phyloP scores from a whole-genome alignment of 1,284 basidiomycete species.

The Irpex lacteus region DNA sequence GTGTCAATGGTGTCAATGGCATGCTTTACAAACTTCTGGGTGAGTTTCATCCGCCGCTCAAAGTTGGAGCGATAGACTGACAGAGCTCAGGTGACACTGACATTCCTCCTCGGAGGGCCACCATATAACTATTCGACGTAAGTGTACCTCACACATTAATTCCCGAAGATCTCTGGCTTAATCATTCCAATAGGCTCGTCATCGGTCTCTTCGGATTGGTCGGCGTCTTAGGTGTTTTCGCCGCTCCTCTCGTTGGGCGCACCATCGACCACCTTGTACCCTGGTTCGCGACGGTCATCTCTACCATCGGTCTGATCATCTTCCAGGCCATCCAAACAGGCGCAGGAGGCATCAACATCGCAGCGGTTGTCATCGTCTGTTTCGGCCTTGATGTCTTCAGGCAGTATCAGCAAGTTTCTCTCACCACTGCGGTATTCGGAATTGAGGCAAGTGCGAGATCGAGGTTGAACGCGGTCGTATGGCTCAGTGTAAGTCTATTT shows the following conservation, averaged over 20 bases:
- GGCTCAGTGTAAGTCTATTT: slow-evolving; percentile 36
- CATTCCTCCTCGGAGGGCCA: slow-evolving; percentile 47
- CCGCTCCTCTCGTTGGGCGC: slow-evolving; percentile 48
- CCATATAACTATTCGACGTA: slow-evolving; percentile 46
- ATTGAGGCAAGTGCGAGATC: slow-evolving; percentile 38
- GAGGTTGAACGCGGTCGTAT: slow-evolving; percentile 48
- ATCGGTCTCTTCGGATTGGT: slow-evolving; percentile 57
- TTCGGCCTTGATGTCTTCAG: slow-evolving; percentile 46
- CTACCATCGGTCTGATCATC: slow-evolving; percentile 31
- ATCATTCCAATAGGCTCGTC: slow-evolving; percentile 29
- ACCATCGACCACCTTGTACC: slow-evolving; percentile 48
- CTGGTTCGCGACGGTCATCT: slow-evolving; percentile 45
- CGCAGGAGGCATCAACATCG: slow-evolving; percentile 43
- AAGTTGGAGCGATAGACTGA: background rate
- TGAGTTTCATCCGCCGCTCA: slow-evolving; percentile 12
- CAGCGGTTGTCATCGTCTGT: slow-evolving; percentile 42
- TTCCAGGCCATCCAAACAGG: slow-evolving; percentile 41
- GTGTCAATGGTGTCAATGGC: slow-evolving; percentile 41
- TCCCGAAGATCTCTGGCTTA: background rate
- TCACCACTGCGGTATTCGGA: slow-evolving; percentile 39
- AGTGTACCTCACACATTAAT: slow-evolving; percentile 9
- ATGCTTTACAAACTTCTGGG: slow-evolving; percentile 44
- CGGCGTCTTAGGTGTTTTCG: slow-evolving; percentile 44
- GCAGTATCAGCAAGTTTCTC: slow-evolving; percentile 43
- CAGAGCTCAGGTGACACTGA: slow-evolving; percentile 43